Evolutionary conservation across 129 eudicot genomes (phyloP).

Genomic region (Tagetes erecta): DNA sequence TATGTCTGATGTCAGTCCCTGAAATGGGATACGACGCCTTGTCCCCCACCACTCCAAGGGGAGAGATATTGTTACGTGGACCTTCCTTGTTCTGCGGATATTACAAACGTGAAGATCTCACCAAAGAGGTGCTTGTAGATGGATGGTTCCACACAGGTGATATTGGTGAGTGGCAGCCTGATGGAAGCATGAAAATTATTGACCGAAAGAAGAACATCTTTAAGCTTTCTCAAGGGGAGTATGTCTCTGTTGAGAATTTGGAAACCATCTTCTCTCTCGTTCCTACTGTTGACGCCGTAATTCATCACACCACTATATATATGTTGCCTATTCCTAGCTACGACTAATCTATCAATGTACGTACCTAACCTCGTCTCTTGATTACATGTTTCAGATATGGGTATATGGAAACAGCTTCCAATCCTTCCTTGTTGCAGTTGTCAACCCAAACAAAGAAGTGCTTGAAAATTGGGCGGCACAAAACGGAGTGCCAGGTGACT

Average conservation of each 20-base stretch:
- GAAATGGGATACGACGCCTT: conserved; percentile 84
- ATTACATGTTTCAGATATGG: conserved; percentile 69
- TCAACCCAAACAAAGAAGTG: conserved; percentile 72
- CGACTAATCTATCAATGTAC: no score
- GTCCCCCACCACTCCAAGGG: conserved; percentile 54
- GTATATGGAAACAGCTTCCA: conserved; percentile 87
- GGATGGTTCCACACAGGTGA: conserved; percentile 97
- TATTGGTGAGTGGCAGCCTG: conserved; percentile 94
- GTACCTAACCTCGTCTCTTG: neutral
- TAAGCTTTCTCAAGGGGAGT: conserved; percentile 99
- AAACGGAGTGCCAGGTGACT: conserved; percentile 62
- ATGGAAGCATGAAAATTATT: conserved; percentile 93
- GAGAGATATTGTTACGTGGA: conserved; percentile 79
- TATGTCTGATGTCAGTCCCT: conserved; percentile 80
- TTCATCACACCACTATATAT: neutral
- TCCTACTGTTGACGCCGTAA: conserved; percentile 66
- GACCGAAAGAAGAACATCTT: conserved; percentile 97
- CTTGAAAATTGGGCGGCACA: conserved; percentile 78
- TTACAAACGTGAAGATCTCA: conserved; percentile 76
- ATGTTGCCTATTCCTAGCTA: no score
- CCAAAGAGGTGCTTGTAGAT: conserved; percentile 67
- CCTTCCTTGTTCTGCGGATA: conserved; percentile 68
- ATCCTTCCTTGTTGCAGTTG: conserved; percentile 86
- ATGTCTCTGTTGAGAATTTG: conserved; percentile 83
- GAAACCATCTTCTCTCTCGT: conserved; percentile 70